Percentiles rank a stretch among this genome's conserved stretches.
These are phyloP conservation scores for Hysterium pulicare DNA, from an alignment of 2,329 filamentous ascomycete genomes.

Conservation along the genomic window DNA sequence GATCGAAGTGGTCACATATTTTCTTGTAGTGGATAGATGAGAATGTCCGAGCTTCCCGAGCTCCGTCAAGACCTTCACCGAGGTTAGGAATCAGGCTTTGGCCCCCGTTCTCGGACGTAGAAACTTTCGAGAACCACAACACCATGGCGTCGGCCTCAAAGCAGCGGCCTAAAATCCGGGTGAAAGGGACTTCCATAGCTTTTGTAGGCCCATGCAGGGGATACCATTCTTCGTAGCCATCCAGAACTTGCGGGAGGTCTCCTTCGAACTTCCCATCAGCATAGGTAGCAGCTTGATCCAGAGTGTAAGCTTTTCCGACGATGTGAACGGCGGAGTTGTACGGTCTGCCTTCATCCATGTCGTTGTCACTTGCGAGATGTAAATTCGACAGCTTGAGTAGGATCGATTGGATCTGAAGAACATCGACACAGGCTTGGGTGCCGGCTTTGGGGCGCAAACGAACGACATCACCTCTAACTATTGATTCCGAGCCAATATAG, in stretches of 20 bases:
- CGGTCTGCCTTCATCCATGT: constrained; percentile 45
- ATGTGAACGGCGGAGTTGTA: constrained; percentile 48
- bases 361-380: constrained; percentile 44
- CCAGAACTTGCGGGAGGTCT: constrained; percentile 38
- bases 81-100: constrained; percentile 19
- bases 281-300: constrained; percentile 28
- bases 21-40: constrained; percentile 47
- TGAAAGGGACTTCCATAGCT: constrained; percentile 47
- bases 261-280: constrained; percentile 15
- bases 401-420: constrained; percentile 54
- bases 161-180: constrained; percentile 53
- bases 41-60: constrained; percentile 47
- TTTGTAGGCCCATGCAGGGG: constrained; percentile 42
- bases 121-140: constrained; percentile 40
- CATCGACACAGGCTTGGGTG: constrained; percentile 42
- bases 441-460: constrained; percentile 41
- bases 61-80: constrained; percentile 45
- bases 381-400: constrained; percentile 49
- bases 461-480: constrained; percentile 53
- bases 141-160: constrained; percentile 51
- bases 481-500: constrained; percentile 55
- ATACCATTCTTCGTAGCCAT: constrained; percentile 53
- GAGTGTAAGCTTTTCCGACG: constrained; percentile 49
- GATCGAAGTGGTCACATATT: constrained; percentile 38
- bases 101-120: constrained; percentile 1